These are phyloP conservation scores for Arthrobotrys megalospora DNA, from an alignment of 2,329 filamentous ascomycete genomes.

Conservation along the genomic window DNA sequence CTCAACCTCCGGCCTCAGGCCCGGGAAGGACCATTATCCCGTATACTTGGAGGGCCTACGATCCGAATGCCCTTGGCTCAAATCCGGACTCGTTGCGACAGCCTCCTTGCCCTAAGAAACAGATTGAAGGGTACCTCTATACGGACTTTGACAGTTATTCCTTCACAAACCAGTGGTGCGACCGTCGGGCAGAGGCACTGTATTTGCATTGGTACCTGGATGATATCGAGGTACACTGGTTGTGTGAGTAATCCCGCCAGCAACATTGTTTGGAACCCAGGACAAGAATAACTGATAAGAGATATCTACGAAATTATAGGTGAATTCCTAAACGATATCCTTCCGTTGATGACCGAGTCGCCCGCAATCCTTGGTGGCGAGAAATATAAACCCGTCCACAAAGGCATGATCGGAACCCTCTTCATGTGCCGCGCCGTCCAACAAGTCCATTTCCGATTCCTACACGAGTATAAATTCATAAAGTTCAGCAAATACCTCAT, in stretches of 20 bases:
- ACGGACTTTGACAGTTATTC: neutral
- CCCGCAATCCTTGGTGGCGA: neutral
- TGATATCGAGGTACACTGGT: constrained; percentile 14
- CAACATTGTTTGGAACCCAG: neutral
- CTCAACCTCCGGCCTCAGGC: no score
- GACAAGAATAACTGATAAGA: neutral
- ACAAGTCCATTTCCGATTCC: neutral
- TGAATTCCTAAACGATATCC: neutral
- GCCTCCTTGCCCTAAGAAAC: neutral
- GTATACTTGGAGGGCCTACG: no score
- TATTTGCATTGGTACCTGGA: constrained; percentile 23
- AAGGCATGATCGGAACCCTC: neutral
- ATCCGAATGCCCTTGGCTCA: no score
- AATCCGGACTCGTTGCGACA: no score
- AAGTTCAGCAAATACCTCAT: neutral
- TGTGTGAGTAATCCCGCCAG: constrained; percentile 3
- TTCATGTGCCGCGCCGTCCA: constrained; percentile 25
- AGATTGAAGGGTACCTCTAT: neutral
- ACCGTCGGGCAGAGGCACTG: no score
- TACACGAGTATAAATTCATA: neutral
- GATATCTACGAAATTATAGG: neutral
- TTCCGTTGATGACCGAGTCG: neutral
- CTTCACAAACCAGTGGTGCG: neutral
- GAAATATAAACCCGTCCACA: neutral
- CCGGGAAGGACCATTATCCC: no score